A percentile compares a stretch with the other conserved stretches of the same genome.
Evolutionary conservation across 2,329 filamentous ascomycete species (phyloP).

Genomic region (Neobulgaria alba): DNA sequence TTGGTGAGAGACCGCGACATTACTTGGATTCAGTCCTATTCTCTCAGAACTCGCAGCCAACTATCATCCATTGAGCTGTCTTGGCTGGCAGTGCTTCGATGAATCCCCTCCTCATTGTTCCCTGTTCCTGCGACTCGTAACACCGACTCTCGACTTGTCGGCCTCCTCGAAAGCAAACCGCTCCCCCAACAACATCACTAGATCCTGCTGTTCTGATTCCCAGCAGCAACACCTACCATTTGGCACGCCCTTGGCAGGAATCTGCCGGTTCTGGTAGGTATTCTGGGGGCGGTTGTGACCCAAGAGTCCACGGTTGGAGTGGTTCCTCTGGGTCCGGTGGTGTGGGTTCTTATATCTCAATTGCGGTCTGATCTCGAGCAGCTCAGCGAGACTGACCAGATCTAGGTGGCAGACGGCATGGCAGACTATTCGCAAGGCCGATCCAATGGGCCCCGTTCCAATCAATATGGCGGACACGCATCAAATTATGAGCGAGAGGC

Average conservation of each 20-base stretch:
- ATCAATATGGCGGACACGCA: conserved; percentile 33
- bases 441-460: conserved; percentile 40
- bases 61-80: conserved; percentile 13
- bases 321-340: neutral
- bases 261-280: too few relatives aligned
- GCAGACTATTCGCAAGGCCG: conserved; percentile 56
- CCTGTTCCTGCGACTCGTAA: conserved; percentile 14
- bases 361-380: neutral
- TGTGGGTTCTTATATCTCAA: neutral
- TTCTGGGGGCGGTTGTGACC: neutral
- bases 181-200: neutral
- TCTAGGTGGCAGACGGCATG: conserved; percentile 27
- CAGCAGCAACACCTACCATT: too few relatives aligned
- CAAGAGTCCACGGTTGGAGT: neutral
- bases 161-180: too few relatives aligned
- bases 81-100: conserved; percentile 15
- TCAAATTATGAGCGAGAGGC: conserved; percentile 73
- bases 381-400: neutral
- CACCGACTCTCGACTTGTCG: too few relatives aligned
- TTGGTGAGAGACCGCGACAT: conserved; percentile 19
- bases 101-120: conserved; percentile 9
- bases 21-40: conserved; percentile 9
- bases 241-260: too few relatives aligned
- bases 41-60: neutral
- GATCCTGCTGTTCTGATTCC: too few relatives aligned